These are phyloP conservation scores for Akanthomyces lecanii DNA, from an alignment of 2,329 filamentous ascomycete species.

Conservation along the genomic window DNA sequence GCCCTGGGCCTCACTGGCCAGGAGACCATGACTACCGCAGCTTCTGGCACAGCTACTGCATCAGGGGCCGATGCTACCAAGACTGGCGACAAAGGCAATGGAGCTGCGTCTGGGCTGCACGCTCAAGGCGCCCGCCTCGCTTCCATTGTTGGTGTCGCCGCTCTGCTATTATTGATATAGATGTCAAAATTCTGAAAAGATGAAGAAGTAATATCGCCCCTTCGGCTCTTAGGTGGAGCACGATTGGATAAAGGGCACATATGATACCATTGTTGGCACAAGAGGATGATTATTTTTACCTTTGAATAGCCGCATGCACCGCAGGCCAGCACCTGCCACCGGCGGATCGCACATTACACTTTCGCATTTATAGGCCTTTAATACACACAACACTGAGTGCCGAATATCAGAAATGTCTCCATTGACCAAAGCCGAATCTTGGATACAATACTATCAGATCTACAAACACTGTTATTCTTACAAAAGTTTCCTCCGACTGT, in stretches of 20 bases:
- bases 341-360: background rate
- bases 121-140: background rate
- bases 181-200: background rate
- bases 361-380: constrained; percentile 13
- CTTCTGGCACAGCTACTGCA: background rate
- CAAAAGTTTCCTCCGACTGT: too few relatives aligned
- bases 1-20: constrained; percentile 23
- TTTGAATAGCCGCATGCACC: background rate
- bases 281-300: background rate
- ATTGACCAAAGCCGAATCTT: background rate
- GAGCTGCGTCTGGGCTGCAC: constrained; percentile 1
- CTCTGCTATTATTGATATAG: constrained; percentile 5
- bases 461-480: too few relatives aligned
- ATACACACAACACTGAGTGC: background rate
- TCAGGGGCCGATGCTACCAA: constrained; percentile 6
- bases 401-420: background rate
- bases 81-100: constrained; percentile 10
- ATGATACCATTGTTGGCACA: constrained; percentile 14
- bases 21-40: constrained; percentile 17
- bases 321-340: background rate
- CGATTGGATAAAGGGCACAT: constrained; percentile 10
- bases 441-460: background rate
- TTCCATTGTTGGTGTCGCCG: background rate
- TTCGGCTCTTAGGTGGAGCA: background rate
- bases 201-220: background rate